Evolutionary conservation across 1,139 yeast species (phyloP).

Genomic region (Suhomyces taliae): DNA sequence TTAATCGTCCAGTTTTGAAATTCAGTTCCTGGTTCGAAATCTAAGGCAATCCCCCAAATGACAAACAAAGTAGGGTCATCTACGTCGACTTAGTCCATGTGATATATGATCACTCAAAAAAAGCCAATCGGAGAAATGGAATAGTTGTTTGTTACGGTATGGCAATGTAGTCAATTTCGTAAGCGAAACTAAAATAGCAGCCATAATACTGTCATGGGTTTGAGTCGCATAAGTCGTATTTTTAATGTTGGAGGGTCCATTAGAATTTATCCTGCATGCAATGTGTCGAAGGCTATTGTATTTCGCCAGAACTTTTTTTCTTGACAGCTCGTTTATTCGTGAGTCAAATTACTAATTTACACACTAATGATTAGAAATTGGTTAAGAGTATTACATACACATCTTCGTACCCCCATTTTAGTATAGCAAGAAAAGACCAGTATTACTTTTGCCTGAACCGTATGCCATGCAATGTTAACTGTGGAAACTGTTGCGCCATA

Average conservation of each 20-base stretch:
- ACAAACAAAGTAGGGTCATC: too few species aligned
- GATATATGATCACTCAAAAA: too few species aligned
- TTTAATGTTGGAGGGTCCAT: background rate
- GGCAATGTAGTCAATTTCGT: too few species aligned
- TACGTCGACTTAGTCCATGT: too few species aligned
- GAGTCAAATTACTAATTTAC: slow-evolving; percentile 5
- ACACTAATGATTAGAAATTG: slow-evolving; percentile 3
- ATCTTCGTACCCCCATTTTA: too few species aligned
- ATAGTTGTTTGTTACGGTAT: too few species aligned
- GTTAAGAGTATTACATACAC: background rate
- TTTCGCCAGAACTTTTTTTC: background rate
- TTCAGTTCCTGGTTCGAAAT: slow-evolving; percentile 6
- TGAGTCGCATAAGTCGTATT: background rate
- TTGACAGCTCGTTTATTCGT: slow-evolving; percentile 6
- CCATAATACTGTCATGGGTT: too few species aligned
- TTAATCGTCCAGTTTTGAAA: background rate
- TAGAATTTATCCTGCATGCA: background rate
- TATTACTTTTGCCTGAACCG: background rate
- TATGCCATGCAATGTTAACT: background rate
- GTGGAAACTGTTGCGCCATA: background rate
- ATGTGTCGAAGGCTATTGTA: background rate
- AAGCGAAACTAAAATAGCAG: too few species aligned
- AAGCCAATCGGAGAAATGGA: too few species aligned
- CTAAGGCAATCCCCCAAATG: background rate
- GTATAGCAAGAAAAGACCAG: too few species aligned